A percentile compares a stretch with the other conserved stretches of the same genome.
Evolutionary conservation across 2,329 filamentous ascomycete genomes (phyloP).

Genomic region (Microdochium bolleyi): DNA sequence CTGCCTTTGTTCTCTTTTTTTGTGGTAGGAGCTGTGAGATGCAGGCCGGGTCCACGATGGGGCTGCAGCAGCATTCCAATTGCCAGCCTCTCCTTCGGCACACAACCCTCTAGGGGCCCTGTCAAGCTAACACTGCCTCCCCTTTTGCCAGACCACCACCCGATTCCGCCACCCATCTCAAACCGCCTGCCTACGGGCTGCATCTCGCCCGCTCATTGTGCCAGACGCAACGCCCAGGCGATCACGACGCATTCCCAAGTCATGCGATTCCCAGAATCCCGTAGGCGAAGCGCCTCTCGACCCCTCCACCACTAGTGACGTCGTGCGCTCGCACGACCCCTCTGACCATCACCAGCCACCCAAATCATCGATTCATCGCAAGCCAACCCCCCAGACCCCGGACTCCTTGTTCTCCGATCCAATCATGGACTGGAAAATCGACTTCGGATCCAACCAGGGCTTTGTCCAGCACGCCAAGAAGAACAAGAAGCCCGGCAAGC

Average conservation of each 20-base stretch:
- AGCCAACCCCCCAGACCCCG: conserved; percentile 9
- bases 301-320: conserved; percentile 10
- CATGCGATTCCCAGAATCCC: conserved; percentile 9
- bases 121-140: neutral
- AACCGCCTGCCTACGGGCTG: neutral
- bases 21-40: neutral
- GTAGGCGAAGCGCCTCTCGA: conserved; percentile 9
- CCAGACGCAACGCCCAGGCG: conserved; percentile 26
- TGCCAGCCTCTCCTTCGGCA: neutral
- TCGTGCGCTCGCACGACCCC: conserved; percentile 18
- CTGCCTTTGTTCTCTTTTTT: no score
- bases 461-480: conserved; percentile 47
- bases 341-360: conserved; percentile 14
- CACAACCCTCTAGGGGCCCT: neutral
- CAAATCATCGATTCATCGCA: conserved; percentile 4
- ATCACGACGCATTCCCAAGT: conserved; percentile 16
- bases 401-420: conserved; percentile 34
- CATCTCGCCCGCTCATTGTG: conserved; percentile 10
- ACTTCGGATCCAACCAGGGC: conserved; percentile 47
- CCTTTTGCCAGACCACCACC: neutral
- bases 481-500: conserved; percentile 28
- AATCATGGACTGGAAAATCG: conserved; percentile 37
- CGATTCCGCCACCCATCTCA: neutral
- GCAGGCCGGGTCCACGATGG: neutral
- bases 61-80: neutral